A percentile compares a stretch with the other conserved stretches of the same genome.
phyloP scores from a whole-genome alignment of 129 eudicot species.

The Pulicaria dysenterica region DNA sequence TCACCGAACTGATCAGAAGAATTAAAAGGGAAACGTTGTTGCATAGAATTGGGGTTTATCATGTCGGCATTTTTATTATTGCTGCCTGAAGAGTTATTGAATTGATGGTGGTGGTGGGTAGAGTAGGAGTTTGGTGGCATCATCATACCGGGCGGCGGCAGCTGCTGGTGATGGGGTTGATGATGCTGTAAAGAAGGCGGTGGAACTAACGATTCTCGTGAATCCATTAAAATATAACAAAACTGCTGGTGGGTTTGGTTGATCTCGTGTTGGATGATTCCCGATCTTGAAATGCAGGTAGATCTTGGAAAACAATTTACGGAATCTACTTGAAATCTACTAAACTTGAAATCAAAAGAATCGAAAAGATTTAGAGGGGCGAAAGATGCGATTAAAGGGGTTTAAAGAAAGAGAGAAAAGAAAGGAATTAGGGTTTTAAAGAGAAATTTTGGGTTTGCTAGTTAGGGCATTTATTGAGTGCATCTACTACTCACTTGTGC shows the following conservation, averaged over 20 bases:
- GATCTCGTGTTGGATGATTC: not conserved
- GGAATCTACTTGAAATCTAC: conserved; percentile 27
- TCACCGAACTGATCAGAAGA: conserved; percentile 43
- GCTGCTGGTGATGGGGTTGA: conserved; percentile 35
- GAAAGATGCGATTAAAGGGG: conserved; percentile 17
- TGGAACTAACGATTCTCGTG: conserved; percentile 42
- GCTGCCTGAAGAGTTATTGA: conserved; percentile 30
- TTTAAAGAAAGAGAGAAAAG: conserved; percentile 17
- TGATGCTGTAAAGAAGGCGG: conserved; percentile 45
- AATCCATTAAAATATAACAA: conserved; percentile 47
- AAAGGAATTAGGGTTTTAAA: conserved; percentile 35
- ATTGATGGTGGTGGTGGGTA: conserved; percentile 37
- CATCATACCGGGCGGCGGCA: conserved; percentile 43
- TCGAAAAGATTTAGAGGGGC: conserved; percentile 14
- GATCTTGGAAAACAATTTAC: conserved; percentile 23
- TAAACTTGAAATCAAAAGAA: conserved; percentile 15
- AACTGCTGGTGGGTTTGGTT: not conserved
- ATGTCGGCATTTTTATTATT: conserved; percentile 34
- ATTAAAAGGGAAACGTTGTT: conserved; percentile 47
- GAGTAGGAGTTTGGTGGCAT: conserved; percentile 35
- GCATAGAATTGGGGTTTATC: conserved; percentile 29
- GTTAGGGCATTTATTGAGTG: conserved; percentile 33
- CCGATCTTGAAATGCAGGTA: conserved; percentile 18
- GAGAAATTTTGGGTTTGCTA: conserved; percentile 26
- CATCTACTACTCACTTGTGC: conserved; percentile 37